Conservation (phyloP, 1,139 yeast genomes). For the Sugiyamaella paludigena region DNA sequence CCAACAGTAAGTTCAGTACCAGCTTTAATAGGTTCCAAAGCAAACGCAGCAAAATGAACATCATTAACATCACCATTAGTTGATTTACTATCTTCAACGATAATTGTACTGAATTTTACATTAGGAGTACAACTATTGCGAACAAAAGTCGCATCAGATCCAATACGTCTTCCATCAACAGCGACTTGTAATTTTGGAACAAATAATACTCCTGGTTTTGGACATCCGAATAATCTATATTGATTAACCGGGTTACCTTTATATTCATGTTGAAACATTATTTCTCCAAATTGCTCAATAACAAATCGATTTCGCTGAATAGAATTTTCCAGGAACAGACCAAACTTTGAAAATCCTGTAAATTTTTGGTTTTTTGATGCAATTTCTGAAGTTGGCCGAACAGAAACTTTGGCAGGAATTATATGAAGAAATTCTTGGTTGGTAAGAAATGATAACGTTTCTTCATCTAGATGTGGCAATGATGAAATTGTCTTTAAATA, state of each 20-base stretch:
- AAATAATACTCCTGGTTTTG: constrained; percentile 73
- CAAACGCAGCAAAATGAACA: constrained; percentile 57
- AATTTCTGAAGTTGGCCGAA: constrained; percentile 49
- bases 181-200: constrained; percentile 54
- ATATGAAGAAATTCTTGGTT: constrained; percentile 29
- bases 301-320: constrained; percentile 54
- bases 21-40: constrained; percentile 53
- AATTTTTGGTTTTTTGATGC: constrained; percentile 56
- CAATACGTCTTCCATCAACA: constrained; percentile 75
- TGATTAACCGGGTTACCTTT: constrained; percentile 67
- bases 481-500: constrained; percentile 18
- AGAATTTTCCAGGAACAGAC: constrained; percentile 51
- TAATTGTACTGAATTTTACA: constrained; percentile 58
- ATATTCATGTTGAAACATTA: constrained; percentile 63
- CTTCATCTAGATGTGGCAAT: constrained; percentile 21
- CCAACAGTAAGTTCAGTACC: constrained; percentile 71
- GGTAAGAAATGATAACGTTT: constrained; percentile 23
- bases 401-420: constrained; percentile 31
- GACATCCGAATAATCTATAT: constrained; percentile 75
- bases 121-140: constrained; percentile 76
- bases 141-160: constrained; percentile 72
- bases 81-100: constrained; percentile 42
- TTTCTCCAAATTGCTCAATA: constrained; percentile 70
- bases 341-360: constrained; percentile 69
- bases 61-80: constrained; percentile 28